Conservation (phyloP, 2,329 filamentous ascomycete genomes). For the Colletotrichum tropicicola region DNA sequence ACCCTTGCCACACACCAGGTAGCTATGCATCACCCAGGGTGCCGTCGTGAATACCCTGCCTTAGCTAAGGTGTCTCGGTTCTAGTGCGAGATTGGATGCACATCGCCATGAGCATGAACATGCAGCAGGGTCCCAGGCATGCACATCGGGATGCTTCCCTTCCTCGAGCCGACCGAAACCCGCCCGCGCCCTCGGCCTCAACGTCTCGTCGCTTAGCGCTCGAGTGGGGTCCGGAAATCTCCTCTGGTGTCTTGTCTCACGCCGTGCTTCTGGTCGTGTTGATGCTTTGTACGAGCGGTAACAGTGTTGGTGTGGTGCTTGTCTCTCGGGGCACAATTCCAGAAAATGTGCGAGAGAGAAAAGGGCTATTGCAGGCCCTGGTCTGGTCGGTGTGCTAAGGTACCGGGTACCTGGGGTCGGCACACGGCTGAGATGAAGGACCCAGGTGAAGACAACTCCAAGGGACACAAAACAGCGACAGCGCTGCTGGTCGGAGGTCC, state of each 20-base stretch:
- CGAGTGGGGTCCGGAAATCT: constrained; percentile 6
- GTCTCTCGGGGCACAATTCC: no score
- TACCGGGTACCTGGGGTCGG: no score
- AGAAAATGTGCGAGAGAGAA: no score
- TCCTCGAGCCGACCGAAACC: constrained; percentile 6
- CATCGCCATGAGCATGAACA: background rate
- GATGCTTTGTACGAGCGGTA: background rate
- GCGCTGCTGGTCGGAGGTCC: no score
- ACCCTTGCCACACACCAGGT: constrained; percentile 13
- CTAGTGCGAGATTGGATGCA: background rate
- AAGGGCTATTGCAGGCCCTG: no score
- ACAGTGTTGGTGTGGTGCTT: no score
- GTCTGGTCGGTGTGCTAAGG: no score
- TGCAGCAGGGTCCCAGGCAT: background rate
- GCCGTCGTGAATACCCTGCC: background rate
- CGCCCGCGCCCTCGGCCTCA: background rate
- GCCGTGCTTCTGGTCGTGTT: background rate
- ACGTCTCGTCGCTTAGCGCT: background rate
- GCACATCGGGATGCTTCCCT: constrained; percentile 7
- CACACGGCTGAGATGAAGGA: no score
- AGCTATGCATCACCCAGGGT: background rate
- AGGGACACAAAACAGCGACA: no score
- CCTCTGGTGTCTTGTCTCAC: background rate
- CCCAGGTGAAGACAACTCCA: no score
- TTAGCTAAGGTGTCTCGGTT: background rate